Evolutionary conservation across 306 rosid genomes (phyloP).

Genomic region (Prunus kanzakura): DNA sequence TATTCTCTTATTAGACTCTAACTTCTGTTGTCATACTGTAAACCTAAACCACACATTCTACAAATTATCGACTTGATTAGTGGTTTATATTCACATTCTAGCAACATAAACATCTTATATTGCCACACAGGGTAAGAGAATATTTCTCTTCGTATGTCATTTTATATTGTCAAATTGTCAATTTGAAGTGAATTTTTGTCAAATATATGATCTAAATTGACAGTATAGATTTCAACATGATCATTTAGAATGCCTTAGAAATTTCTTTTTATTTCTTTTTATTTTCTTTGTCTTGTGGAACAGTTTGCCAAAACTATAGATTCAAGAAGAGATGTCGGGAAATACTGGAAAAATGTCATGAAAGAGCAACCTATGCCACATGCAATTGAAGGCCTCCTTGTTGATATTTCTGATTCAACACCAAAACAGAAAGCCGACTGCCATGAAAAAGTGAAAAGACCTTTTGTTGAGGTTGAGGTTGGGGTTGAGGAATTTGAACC

Average conservation of each 20-base stretch:
- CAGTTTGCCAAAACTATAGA: slow-evolving; percentile 1
- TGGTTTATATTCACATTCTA: too few relatives aligned
- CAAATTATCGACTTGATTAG: too few relatives aligned
- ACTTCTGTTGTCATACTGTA: not conserved
- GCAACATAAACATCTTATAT: too few relatives aligned
- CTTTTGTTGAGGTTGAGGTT: not conserved
- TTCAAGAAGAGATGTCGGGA: slow-evolving; percentile 12
- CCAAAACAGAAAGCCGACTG: not conserved
- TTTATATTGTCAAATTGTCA: too few relatives aligned
- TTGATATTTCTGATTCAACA: not conserved
- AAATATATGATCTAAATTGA: too few relatives aligned
- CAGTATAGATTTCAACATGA: not conserved
- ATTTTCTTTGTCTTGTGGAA: not conserved
- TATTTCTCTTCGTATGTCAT: too few relatives aligned
- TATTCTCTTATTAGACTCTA: too few relatives aligned
- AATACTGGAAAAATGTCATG: not conserved
- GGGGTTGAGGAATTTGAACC: slow-evolving; percentile 15
- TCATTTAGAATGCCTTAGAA: not conserved
- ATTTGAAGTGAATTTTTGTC: too few relatives aligned
- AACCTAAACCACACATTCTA: too few relatives aligned
- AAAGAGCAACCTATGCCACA: slow-evolving; percentile 14
- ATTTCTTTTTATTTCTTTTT: not conserved
- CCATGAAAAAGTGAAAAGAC: not conserved
- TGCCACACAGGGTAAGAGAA: too few relatives aligned
- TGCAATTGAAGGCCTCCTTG: slow-evolving; percentile 17